Evolutionary conservation across 371 early-diverging fungal species (phyloP).

Genomic region (Parasitella parasitica): DNA sequence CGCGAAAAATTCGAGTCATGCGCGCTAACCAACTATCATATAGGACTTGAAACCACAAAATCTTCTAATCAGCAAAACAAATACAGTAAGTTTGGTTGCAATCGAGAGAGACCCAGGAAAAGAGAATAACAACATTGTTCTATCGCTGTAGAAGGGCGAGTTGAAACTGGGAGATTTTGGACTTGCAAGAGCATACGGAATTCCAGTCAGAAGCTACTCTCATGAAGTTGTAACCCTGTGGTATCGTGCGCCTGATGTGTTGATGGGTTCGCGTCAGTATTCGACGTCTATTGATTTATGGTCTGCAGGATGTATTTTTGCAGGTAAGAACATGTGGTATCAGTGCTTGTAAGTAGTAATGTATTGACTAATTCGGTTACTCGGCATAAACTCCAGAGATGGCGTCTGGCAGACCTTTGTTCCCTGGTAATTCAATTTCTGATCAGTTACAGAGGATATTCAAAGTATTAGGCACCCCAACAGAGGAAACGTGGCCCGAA

Average conservation of each 20-base stretch:
- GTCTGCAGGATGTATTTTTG: constrained; percentile 98
- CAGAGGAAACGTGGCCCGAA: constrained; percentile 88
- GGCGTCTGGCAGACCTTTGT: constrained; percentile 92
- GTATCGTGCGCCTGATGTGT: constrained; percentile 99
- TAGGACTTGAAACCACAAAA: constrained; percentile 90
- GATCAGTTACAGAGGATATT: constrained; percentile 92
- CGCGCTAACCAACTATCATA: no score
- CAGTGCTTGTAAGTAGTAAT: not conserved
- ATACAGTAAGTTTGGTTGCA: constrained; percentile 3
- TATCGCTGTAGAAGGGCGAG: constrained; percentile 76
- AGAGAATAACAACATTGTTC: no score
- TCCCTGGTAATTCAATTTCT: constrained; percentile 89
- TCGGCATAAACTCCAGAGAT: constrained; percentile 54
- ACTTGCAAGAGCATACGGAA: constrained; percentile 96
- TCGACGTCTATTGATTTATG: constrained; percentile 98
- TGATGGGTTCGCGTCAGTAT: constrained; percentile 97
- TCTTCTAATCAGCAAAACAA: constrained; percentile 71
- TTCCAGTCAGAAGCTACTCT: constrained; percentile 95
- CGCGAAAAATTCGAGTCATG: no score
- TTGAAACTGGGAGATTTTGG: constrained; percentile 96
- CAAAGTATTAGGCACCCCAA: constrained; percentile 89
- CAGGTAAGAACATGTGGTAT: constrained; percentile 51
- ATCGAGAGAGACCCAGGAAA: no score
- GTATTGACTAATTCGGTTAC: not conserved
- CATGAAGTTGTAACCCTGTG: constrained; percentile 94